Evolutionary conservation across 2,329 filamentous ascomycete genomes (phyloP), one percentile per base, ranked within the genome.

Genomic region (Fulvia fulva): DNA sequence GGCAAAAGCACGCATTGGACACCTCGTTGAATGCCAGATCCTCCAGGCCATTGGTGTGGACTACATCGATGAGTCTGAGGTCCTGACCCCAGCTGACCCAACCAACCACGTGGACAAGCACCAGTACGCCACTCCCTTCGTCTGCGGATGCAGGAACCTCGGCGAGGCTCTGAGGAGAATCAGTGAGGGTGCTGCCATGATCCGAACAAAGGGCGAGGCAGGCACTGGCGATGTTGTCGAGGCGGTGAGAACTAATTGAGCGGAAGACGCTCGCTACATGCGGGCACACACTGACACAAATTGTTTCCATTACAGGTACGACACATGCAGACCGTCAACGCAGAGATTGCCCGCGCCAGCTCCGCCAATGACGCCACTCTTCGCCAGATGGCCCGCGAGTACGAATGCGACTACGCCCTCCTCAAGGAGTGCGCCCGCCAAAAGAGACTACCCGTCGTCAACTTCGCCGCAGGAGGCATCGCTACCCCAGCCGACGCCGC

Each of bases 11-110:
- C 86, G 94, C 73, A 99, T 97, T 73, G 94, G 94, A 37, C 94
- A 99, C 79, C 92, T 97, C 67, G 93, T 97, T 70, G 94, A 99
- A 81, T 97, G 92, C 80, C 93, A 90, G 82, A 95, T 99, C 78
- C 89, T 99, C 71, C 90, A 97, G 82, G 86, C 90, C 58, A 87
- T 97, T 55, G 92, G 90, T 62, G 89, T 97, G 69, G 94, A 99
- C 81, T 99, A 96, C 81, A 94, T 99, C 68, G 92, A 99, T 77
- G 94, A 99, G 80, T 92, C 88, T 75, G 94, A 99, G 84, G 94
- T 99, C 55, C 85, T 99, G 54, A 99, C 94, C 5, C 93, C 93
- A 0, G 94, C 94, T 65, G 94, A 99, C 75, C 85, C 92, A 71
- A 81, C 85, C 66, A 88, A 89, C 82, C 94, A 99, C 79, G 91